phyloP scores from a whole-genome alignment of 2,329 filamentous ascomycete genomes.

The Calonectria honghensis region DNA sequence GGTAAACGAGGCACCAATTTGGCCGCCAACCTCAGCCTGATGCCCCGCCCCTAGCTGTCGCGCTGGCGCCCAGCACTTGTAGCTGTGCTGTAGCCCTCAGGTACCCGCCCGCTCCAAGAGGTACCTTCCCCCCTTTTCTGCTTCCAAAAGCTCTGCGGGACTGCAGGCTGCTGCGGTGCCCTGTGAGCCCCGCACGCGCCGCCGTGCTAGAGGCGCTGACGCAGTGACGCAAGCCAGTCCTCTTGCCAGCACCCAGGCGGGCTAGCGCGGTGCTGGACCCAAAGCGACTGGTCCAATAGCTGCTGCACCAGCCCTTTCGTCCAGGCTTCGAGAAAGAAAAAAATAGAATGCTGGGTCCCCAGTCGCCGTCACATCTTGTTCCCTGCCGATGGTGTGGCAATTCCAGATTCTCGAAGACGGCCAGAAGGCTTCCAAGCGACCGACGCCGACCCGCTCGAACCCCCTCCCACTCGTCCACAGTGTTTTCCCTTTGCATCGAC shows the following conservation, averaged over 20 bases:
- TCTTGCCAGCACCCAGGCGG: conserved; percentile 1
- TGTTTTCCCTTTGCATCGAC: conserved; percentile 8
- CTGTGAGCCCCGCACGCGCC: conserved; percentile 31
- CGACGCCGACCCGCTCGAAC: conserved; percentile 44
- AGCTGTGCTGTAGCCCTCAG: conserved; percentile 35
- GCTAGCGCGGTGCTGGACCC: conserved; percentile 16
- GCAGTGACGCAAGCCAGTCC: conserved; percentile 28
- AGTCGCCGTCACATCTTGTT: conserved; percentile 42
- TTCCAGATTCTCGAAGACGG: conserved; percentile 56
- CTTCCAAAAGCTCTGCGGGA: conserved; percentile 21
- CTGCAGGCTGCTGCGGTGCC: conserved; percentile 18
- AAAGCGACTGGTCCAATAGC: conserved; percentile 30
- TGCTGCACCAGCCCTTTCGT: conserved; percentile 46
- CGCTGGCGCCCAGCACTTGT: conserved; percentile 21
- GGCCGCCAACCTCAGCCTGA: conserved; percentile 34
- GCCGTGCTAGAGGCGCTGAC: conserved; percentile 31
- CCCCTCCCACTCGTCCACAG: conserved; percentile 34
- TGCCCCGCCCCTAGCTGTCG: conserved; percentile 20
- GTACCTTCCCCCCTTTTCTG: neutral
- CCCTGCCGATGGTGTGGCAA: conserved; percentile 48
- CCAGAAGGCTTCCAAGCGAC: conserved; percentile 54
- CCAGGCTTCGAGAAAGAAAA: conserved; percentile 52
- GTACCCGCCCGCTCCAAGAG: conserved; percentile 29
- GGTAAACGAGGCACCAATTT: conserved; percentile 19
- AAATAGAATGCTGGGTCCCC: conserved; percentile 49